These are phyloP conservation scores for Metarhizium album DNA, from an alignment of 2,329 filamentous ascomycete species.

Conservation along the genomic window DNA sequence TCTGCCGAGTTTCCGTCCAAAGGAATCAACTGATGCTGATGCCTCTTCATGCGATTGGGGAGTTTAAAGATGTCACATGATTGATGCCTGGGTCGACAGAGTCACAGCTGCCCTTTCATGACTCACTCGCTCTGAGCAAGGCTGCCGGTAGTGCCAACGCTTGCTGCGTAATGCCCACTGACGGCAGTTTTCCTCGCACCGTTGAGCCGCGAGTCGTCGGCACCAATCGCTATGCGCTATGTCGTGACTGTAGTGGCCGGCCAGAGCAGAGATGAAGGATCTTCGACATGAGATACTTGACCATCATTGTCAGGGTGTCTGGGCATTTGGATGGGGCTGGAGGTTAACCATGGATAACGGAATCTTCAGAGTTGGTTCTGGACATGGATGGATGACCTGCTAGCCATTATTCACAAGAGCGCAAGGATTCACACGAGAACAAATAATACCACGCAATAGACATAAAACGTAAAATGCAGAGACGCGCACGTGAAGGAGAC, in stretches of 20 bases:
- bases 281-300: not conserved
- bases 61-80: not conserved
- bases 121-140: not conserved
- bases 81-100: not conserved
- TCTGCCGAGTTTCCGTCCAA: slow-evolving; percentile 69
- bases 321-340: not conserved
- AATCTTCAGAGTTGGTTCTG: not conserved
- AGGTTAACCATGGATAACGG: not conserved
- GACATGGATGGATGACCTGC: not conserved
- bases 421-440: not conserved
- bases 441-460: not conserved
- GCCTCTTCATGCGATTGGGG: not conserved
- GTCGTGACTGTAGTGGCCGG: not conserved
- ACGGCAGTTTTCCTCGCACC: too few species aligned
- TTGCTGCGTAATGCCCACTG: too few species aligned
- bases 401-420: not conserved
- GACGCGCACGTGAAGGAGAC: too few species aligned
- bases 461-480: not conserved
- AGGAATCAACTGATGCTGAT: slow-evolving; percentile 16
- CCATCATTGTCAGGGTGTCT: not conserved
- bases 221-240: too few species aligned
- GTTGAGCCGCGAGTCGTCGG: not conserved
- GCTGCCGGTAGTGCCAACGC: not conserved
- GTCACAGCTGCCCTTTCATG: not conserved
- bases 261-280: not conserved